Conservation (phyloP, 768 basidiomycete species). For the Kwoniella sp. region DNA sequence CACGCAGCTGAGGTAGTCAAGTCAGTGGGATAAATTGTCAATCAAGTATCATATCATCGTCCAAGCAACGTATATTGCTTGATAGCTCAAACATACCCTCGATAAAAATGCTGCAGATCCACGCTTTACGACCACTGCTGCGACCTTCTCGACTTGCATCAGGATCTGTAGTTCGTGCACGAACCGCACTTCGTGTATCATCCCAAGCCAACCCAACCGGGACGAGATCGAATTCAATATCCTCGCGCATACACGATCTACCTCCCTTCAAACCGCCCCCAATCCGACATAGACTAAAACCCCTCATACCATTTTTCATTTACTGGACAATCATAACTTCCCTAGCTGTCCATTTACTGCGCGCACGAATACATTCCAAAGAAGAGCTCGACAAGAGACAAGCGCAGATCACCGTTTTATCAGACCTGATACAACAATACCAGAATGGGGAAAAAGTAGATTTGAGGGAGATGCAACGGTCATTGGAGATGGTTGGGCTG, state of each 20-base stretch:
- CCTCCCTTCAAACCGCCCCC: conserved; percentile 45
- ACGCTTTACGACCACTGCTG: no score
- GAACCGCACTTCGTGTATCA: no score
- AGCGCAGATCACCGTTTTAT: conserved; percentile 53
- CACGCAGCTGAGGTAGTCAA: no score
- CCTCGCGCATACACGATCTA: background rate
- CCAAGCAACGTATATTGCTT: no score
- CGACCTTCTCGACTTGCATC: no score
- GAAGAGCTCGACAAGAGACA: conserved; percentile 32
- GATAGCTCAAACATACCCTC: no score
- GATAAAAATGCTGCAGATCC: no score
- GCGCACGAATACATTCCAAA: conserved; percentile 33
- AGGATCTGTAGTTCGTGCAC: no score
- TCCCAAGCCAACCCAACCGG: no score
- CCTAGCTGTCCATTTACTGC: conserved; percentile 45
- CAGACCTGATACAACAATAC: conserved; percentile 37
- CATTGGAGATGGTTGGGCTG: conserved; percentile 55
- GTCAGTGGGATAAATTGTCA: no score
- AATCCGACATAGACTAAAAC: conserved; percentile 46
- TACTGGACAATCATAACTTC: conserved; percentile 53
- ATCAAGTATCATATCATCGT: no score
- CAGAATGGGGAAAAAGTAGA: conserved; percentile 22
- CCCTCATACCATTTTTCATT: conserved; percentile 52
- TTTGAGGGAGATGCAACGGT: conserved; percentile 48
- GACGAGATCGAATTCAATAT: background rate